Base-by-base conservation (phyloP, 169 alveolate species). In the Plasmodium relictum region DNA sequence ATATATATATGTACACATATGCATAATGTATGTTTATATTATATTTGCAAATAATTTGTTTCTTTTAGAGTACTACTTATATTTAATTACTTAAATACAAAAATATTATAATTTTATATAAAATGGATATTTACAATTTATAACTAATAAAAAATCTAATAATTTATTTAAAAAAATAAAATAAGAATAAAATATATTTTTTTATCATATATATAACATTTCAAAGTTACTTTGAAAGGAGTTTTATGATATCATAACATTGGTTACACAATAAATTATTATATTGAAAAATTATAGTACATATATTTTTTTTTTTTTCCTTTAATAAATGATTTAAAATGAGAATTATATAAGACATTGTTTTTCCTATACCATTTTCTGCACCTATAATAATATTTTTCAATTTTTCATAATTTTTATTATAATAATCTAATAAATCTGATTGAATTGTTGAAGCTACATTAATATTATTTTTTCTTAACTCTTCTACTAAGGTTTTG, bases 341-440 rank as follows among this genome's bases (percentile, higher is more conserved):
- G 12, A 78, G 45, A 48, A 78, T 78, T 50, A 78, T 78, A 26
- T 78, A 78, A 16, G 89, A 78, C n/a, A 78, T 48, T 6, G 89
- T 78, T 78, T 78, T 78, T 16, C 89, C 89, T 48, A 78, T 78
- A 16, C 89, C 89, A 78, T 78, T 78, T 78, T 78, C 89, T 45
- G 89, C 89, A 16, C 63, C 89, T 54, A 78, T 78, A 41, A 78
- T 78, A 20, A 78, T 18, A 65, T 78, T 78, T 63, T 69, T 37
- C 22, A 78, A n/a, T 3, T 63, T 65, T 12, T 66, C 78, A 69
- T 18, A 63, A 68, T 44, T 26, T 39, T 63, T 16, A 63, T 76
- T 65, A 76, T 76, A 76, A 76, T 76, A 76, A 20, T 76, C 54
- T 58, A 76, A 62, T 41, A 76, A 65, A 70, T 76, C 89, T 14